phyloP scores from a whole-genome alignment of 805 yeast genomes.

The Monosporozyma aerobia region DNA sequence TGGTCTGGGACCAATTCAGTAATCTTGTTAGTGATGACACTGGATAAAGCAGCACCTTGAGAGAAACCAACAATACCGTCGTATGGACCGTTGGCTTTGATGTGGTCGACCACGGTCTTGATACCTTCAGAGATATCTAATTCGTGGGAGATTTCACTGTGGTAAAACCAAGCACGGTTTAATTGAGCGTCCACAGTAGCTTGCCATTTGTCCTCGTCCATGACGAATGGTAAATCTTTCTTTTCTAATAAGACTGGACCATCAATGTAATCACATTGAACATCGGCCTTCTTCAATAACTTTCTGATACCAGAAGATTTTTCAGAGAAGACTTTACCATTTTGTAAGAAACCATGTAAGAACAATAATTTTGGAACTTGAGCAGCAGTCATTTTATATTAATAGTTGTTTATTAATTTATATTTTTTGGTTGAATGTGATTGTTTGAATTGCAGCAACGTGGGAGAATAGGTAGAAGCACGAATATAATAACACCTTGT shows the following conservation, averaged over 20 bases:
- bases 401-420: too few species aligned
- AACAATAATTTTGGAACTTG: conserved; percentile 50
- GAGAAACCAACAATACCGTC: conserved; percentile 87
- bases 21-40: conserved; percentile 55
- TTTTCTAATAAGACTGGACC: conserved; percentile 63
- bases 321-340: conserved; percentile 72
- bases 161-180: conserved; percentile 69
- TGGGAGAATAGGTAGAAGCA: not conserved
- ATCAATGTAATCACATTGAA: conserved; percentile 66
- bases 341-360: conserved; percentile 86
- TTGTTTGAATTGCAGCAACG: not conserved
- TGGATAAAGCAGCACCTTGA: conserved; percentile 88
- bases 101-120: conserved; percentile 38
- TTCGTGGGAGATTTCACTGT: conserved; percentile 39
- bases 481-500: not conserved
- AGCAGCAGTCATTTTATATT: conserved; percentile 5
- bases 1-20: conserved; percentile 42
- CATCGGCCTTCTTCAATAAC: conserved; percentile 50
- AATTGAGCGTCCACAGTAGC: conserved; percentile 39
- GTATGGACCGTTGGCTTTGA: conserved; percentile 66
- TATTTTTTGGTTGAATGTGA: not conserved
- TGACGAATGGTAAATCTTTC: conserved; percentile 67
- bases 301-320: conserved; percentile 87
- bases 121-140: conserved; percentile 45
- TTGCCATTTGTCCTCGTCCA: conserved; percentile 42